Evolutionary conservation across 2,329 filamentous ascomycete species (phyloP).

Genomic region (Penicillium paneum): DNA sequence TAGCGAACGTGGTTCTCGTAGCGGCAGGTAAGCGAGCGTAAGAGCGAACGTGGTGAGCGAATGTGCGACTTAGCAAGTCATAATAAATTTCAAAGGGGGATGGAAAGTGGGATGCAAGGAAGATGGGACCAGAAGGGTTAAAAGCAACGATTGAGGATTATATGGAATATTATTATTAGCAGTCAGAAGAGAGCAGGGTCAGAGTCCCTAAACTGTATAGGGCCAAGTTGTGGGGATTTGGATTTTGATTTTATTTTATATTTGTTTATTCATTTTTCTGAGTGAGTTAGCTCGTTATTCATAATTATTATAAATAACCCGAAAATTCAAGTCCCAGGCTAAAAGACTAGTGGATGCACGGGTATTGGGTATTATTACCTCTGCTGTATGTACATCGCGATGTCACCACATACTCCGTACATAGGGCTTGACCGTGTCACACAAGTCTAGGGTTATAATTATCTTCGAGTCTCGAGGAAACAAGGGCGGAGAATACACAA

Average conservation of each 20-base stretch:
- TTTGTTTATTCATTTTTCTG: slow-evolving; percentile 8
- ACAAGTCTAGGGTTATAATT: slow-evolving; percentile 16
- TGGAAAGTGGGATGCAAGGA: slow-evolving; percentile 16
- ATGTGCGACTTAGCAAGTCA: slow-evolving; percentile 33
- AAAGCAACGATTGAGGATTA: slow-evolving; percentile 19
- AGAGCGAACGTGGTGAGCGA: slow-evolving; percentile 39
- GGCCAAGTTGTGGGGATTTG: slow-evolving; percentile 18
- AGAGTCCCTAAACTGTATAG: slow-evolving; percentile 25
- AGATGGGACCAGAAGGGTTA: slow-evolving; percentile 27
- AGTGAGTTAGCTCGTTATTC: too few species aligned
- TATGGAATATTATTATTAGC: slow-evolving; percentile 27
- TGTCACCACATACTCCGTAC: too few species aligned
- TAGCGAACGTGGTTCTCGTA: slow-evolving; percentile 42
- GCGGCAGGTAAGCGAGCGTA: slow-evolving; percentile 38
- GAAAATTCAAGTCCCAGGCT: neutral
- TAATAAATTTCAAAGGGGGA: slow-evolving; percentile 22
- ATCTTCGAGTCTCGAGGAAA: neutral
- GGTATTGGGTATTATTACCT: slow-evolving; percentile 3
- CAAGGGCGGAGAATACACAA: neutral
- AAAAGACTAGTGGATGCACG: slow-evolving; percentile 25
- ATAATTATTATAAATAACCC: neutral
- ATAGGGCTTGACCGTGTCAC: too few species aligned
- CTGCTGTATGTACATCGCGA: neutral
- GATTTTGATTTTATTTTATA: neutral
- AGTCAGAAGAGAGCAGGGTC: slow-evolving; percentile 15